Percentiles rank a stretch among this genome's conserved stretches.
These are phyloP conservation scores for Suillus occidentalis DNA, from an alignment of 768 basidiomycete species.

Conservation along the genomic window DNA sequence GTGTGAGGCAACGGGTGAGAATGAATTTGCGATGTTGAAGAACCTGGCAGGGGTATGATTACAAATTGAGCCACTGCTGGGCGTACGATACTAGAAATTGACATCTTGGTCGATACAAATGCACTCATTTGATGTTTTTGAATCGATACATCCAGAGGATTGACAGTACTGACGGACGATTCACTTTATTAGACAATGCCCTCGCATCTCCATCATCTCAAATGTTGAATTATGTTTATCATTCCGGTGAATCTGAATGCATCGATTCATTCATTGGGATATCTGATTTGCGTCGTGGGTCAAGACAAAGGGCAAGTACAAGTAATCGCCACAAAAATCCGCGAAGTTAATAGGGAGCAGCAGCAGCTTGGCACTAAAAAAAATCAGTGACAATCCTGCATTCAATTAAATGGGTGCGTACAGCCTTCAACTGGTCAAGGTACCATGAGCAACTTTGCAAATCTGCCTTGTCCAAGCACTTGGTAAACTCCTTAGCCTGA, in stretches of 20 bases:
- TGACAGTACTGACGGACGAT: background rate
- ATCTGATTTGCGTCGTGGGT: background rate
- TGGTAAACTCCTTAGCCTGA: constrained; percentile 88
- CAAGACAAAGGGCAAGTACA: background rate
- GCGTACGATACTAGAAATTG: constrained; percentile 18
- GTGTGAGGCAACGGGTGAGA: constrained; percentile 73
- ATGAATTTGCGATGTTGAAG: constrained; percentile 67
- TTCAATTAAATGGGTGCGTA: constrained; percentile 38
- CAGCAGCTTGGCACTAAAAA: constrained; percentile 72
- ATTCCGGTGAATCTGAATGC: too few relatives aligned
- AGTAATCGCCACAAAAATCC: background rate
- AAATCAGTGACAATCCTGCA: constrained; percentile 13
- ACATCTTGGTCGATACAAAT: constrained; percentile 10
- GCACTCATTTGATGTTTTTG: background rate
- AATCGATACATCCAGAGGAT: background rate
- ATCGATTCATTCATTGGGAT: background rate
- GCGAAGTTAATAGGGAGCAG: constrained; percentile 49
- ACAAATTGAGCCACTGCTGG: background rate
- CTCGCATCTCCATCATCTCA: background rate
- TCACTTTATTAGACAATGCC: too few relatives aligned
- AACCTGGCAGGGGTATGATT: constrained; percentile 53
- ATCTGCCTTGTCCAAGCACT: constrained; percentile 81
- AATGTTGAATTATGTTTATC: background rate
- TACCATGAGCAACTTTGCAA: constrained; percentile 82
- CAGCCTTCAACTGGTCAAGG: constrained; percentile 85